phyloP scores from a whole-genome alignment of 2,329 filamentous ascomycete species.

The Magnaporthiopsis rhizophila region DNA sequence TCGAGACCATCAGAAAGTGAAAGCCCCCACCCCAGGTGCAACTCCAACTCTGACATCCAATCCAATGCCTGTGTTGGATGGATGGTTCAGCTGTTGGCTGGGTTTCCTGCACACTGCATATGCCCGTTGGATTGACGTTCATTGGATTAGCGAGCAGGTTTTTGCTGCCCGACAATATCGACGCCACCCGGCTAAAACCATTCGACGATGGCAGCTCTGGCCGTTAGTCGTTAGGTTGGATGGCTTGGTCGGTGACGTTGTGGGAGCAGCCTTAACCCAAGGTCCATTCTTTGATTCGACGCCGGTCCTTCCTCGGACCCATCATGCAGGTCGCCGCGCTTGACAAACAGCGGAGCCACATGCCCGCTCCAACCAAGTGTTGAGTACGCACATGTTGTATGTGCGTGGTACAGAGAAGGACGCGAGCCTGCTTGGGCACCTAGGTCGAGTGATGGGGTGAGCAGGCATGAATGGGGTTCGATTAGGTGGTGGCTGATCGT shows the following conservation, averaged over 20 bases:
- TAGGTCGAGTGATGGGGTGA: not conserved
- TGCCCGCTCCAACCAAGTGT: not conserved
- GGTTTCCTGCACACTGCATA: not conserved
- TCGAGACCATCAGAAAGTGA: not conserved
- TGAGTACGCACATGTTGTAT: not conserved
- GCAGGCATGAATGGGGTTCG: not conserved
- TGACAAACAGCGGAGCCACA: not conserved
- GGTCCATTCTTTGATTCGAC: not conserved
- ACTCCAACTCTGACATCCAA: not conserved
- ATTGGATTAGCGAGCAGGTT: not conserved
- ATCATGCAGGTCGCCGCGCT: not conserved
- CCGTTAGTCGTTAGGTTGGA: not conserved
- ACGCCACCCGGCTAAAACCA: not conserved
- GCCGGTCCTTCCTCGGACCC: not conserved
- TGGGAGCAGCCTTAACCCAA: not conserved
- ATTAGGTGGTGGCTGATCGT: no score
- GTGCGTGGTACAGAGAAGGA: not conserved
- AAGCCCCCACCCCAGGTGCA: not conserved
- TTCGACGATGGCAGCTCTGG: not conserved
- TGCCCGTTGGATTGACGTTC: not conserved
- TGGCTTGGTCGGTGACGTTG: not conserved
- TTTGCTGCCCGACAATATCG: not conserved
- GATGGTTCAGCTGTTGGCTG: not conserved
- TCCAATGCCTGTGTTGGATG: not conserved
- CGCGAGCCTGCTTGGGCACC: not conserved